Conservation (phyloP, 768 basidiomycete species). For the Suillus lakei region DNA sequence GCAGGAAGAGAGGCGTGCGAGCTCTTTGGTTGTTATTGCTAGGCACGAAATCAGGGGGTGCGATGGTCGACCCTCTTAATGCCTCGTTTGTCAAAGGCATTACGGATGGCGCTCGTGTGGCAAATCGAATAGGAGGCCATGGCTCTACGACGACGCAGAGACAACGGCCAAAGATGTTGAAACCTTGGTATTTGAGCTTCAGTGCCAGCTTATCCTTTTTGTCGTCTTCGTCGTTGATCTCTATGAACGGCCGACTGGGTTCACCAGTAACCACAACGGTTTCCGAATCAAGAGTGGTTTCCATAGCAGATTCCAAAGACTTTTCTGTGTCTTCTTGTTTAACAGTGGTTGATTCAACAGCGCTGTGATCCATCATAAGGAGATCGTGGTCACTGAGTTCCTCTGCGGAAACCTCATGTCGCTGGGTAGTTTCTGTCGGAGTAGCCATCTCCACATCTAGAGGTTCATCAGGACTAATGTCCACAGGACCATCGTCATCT, state of each 20-base stretch:
- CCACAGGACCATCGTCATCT: conserved; percentile 23
- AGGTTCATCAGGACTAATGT: conserved; percentile 1
- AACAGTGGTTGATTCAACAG: conserved; percentile 1
- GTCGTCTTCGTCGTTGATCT: conserved; percentile 63
- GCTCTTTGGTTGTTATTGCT: conserved; percentile 38
- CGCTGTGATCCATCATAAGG: conserved; percentile 5
- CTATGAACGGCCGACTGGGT: background rate
- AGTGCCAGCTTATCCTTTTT: conserved; percentile 74
- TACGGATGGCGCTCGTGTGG: conserved; percentile 37
- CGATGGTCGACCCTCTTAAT: conserved; percentile 37
- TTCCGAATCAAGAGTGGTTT: conserved; percentile 7
- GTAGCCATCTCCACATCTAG: conserved; percentile 24
- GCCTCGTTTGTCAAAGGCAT: conserved; percentile 29
- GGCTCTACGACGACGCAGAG: conserved; percentile 87
- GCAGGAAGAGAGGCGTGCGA: conserved; percentile 75
- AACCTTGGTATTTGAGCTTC: conserved; percentile 70
- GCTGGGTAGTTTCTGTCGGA: conserved; percentile 1
- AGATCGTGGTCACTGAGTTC: background rate
- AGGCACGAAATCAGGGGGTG: conserved; percentile 35
- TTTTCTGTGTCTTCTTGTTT: conserved; percentile 4
- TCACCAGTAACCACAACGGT: background rate
- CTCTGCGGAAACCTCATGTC: background rate
- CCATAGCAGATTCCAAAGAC: conserved; percentile 1
- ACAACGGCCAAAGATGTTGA: conserved; percentile 71
- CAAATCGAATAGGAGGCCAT: conserved; percentile 58